A percentile compares a stretch with the other conserved stretches of the same genome.
phyloP scores from a whole-genome alignment of 2,329 filamentous ascomycete species.

The Neopestalotiopsis clavispora region DNA sequence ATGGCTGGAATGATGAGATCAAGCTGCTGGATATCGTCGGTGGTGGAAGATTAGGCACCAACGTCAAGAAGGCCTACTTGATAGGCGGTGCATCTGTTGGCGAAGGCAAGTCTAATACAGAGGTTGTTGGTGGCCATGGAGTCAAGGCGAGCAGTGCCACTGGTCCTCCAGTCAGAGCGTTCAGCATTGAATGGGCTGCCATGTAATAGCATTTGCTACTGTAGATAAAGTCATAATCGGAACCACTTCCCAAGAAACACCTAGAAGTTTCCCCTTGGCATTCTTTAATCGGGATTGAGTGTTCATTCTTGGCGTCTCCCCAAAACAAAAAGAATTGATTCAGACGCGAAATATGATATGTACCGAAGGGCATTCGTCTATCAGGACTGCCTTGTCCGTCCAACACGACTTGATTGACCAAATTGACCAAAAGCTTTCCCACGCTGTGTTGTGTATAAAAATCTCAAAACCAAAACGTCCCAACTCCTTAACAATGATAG shows the following conservation, averaged over 20 bases:
- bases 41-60: conserved; percentile 86
- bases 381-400: background rate
- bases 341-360: background rate
- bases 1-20: conserved; percentile 87
- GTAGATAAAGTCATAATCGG: background rate
- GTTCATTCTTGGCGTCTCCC: background rate
- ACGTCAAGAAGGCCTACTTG: conserved; percentile 94
- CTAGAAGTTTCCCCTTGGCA: too few relatives aligned
- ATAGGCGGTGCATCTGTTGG: conserved; percentile 68
- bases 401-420: background rate
- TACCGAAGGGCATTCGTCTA: background rate
- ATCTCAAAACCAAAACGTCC: background rate
- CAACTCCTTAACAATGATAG: background rate
- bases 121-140: background rate
- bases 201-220: conserved; percentile 24
- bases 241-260: background rate
- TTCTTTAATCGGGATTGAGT: background rate
- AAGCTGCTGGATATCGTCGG: conserved; percentile 83
- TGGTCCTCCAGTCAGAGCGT: conserved; percentile 25
- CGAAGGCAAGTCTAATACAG: background rate
- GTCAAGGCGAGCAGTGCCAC: background rate
- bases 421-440: background rate
- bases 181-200: conserved; percentile 32
- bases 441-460: conserved; percentile 1
- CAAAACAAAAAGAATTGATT: background rate